Evolutionary conservation across 768 basidiomycete genomes (phyloP), one percentile per base, ranked within the genome.

Genomic region (Leucosporidium scottii): DNA sequence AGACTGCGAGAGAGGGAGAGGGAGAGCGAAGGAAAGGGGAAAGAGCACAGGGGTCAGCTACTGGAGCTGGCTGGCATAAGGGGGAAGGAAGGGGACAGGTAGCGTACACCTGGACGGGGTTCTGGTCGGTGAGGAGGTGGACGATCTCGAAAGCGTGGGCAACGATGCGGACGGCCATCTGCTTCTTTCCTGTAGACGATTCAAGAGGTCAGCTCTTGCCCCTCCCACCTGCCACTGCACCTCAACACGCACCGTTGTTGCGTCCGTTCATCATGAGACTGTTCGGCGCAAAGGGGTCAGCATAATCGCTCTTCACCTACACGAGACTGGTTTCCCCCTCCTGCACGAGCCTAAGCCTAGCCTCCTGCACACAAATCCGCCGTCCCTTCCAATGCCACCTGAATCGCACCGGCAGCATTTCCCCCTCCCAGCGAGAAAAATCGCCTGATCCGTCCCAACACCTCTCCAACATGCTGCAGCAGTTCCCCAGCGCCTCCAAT

Each of bases 251-350:
- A 44, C 96, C 96, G 82, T 93, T 98, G 87, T 98, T 99, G 81
- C 96, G 93, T 70, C 96, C 96, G 83, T 98, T 96, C 96, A 99
- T 99, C 96, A 99, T 99, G 79, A 99, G 82, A 80, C 92, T 94
- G 74, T 69, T 28, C 51, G 27, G 39, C 39, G 39, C 39, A 44
- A 23, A 48, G 30, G 51, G n/a, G 48, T 54, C 50, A 51, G 48
- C 36, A 31, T 44, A 8, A 44, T 44, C 39, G 39, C 39, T 44
- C 39, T 9, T 44, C 39, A 44, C 15, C 39, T 44, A 44, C 39
- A 44, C 39, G 39, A 44, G 13, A 6, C 8, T 10, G 15, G 39
- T 2, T 44, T 44, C 39, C 28, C 31, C 55, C 21, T 56, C 55
- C 55, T 34, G 15, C 30, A 21, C 31, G 30, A 30, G 30, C 10